A percentile compares a stretch with the other conserved stretches of the same genome.
Evolutionary conservation across 371 early-diverging fungal genomes (phyloP).

Genomic region (Mucor irregularis): DNA sequence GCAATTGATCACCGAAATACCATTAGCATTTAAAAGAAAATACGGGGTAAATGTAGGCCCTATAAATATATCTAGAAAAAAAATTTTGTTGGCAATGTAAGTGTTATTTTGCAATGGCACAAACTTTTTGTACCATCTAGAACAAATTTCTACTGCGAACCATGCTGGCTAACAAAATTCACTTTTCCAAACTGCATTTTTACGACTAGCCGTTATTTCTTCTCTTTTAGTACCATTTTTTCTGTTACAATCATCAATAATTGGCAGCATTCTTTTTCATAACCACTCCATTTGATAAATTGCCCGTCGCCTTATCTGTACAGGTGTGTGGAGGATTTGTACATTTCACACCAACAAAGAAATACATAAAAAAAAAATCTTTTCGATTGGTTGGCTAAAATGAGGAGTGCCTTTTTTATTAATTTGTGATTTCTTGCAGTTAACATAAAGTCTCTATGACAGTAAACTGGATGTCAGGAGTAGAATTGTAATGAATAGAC

Average conservation of each 20-base stretch:
- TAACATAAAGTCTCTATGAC: not conserved
- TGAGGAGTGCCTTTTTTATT: not conserved
- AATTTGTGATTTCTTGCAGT: not conserved
- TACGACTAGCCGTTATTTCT: slow-evolving; percentile 1
- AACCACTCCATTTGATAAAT: not conserved
- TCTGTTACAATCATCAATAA: not conserved
- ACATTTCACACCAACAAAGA: not conserved
- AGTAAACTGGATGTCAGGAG: not conserved
- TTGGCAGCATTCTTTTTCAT: not conserved
- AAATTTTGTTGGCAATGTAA: no score
- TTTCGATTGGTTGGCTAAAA: not conserved
- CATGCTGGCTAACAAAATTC: no score
- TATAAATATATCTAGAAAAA: no score
- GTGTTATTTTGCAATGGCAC: no score
- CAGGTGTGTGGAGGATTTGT: not conserved
- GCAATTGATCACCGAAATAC: no score
- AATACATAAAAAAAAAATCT: not conserved
- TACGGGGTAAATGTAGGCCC: no score
- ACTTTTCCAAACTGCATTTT: slow-evolving; percentile 6
- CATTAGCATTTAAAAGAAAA: no score
- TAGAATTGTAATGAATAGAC: not conserved
- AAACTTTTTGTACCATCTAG: no score
- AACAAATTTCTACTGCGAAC: no score
- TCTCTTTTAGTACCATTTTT: slow-evolving; percentile 6
- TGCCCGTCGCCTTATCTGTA: not conserved